Conservation (phyloP, 768 basidiomycete species). For the Calocybe indica region DNA sequence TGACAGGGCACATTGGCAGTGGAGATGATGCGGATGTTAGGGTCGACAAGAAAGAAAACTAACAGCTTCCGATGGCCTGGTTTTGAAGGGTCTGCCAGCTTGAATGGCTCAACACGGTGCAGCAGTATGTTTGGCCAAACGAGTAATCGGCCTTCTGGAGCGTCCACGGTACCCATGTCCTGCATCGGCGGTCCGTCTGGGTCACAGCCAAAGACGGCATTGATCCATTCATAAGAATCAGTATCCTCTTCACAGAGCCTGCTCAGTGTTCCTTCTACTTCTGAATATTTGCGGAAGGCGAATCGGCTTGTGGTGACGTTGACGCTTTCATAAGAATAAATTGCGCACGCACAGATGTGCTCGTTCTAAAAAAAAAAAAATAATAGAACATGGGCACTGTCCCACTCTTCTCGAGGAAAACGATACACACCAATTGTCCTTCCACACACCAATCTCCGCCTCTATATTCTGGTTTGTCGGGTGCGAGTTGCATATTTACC, state of each 20-base stretch:
- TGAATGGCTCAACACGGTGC: constrained; percentile 7
- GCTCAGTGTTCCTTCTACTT: no score
- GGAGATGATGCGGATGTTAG: constrained; percentile 8
- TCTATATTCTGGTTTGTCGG: constrained; percentile 7
- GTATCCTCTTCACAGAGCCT: no score
- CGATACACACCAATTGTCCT: constrained; percentile 8
- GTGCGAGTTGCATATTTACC: constrained; percentile 12
- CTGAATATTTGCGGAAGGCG: constrained; percentile 8
- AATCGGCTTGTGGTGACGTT: constrained; percentile 9
- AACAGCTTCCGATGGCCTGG: constrained; percentile 11
- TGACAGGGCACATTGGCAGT: constrained; percentile 9
- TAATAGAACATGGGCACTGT: not conserved
- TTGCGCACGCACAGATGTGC: constrained; percentile 13
- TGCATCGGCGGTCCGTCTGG: constrained; percentile 2
- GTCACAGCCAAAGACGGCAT: constrained; percentile 2
- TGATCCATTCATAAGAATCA: constrained; percentile 8
- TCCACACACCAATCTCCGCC: constrained; percentile 13
- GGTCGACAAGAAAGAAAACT: constrained; percentile 14
- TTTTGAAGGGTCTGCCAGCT: constrained; percentile 7
- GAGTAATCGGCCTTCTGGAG: constrained; percentile 10
- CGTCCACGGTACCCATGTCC: constrained; percentile 6
- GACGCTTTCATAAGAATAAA: constrained; percentile 11
- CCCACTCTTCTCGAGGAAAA: no score
- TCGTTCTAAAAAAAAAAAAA: constrained; percentile 7
- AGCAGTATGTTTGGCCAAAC: constrained; percentile 13